phyloP scores from a whole-genome alignment of 140 eudicot genomes.

The Eryngium alpinum region DNA sequence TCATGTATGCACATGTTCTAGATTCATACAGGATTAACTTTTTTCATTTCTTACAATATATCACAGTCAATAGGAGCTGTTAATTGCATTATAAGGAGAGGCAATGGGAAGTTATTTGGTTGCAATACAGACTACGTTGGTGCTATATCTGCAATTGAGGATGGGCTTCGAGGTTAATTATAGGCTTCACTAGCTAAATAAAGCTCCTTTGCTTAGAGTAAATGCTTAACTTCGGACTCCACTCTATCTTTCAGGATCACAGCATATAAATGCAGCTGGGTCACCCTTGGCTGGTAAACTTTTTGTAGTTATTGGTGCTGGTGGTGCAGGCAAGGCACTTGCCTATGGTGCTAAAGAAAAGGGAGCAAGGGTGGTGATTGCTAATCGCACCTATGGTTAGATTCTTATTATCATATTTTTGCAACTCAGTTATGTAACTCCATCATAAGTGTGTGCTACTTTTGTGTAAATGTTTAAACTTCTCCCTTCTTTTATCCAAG shows the following conservation, averaged over 20 bases:
- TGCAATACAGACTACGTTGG: slow-evolving; percentile 94
- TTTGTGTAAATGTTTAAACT: neutral
- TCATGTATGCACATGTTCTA: neutral
- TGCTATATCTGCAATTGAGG: slow-evolving; percentile 92
- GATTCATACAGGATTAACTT: neutral
- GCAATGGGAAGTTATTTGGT: slow-evolving; percentile 83
- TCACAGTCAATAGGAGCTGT: slow-evolving; percentile 94
- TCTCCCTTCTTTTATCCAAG: slow-evolving; percentile 26
- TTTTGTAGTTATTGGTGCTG: slow-evolving; percentile 95
- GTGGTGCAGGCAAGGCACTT: slow-evolving; percentile 95
- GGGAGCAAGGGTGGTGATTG: slow-evolving; percentile 92
- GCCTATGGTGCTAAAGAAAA: slow-evolving; percentile 95
- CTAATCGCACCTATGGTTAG: slow-evolving; percentile 93
- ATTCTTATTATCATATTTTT: slow-evolving; percentile 1
- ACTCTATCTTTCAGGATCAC: slow-evolving; percentile 30
- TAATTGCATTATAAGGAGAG: slow-evolving; percentile 62
- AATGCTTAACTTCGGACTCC: slow-evolving; percentile 6
- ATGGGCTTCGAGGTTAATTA: slow-evolving; percentile 63
- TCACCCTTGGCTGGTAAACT: slow-evolving; percentile 80
- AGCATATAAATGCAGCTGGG: slow-evolving; percentile 25
- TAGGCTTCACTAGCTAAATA: slow-evolving; percentile 20
- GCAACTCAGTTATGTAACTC: slow-evolving; percentile 15
- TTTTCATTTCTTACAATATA: slow-evolving; percentile 7
- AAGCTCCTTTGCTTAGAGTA: neutral
- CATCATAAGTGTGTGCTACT: slow-evolving; percentile 11